Conservation (phyloP, 1,284 basidiomycete species). For the Moniliella sp. region DNA sequence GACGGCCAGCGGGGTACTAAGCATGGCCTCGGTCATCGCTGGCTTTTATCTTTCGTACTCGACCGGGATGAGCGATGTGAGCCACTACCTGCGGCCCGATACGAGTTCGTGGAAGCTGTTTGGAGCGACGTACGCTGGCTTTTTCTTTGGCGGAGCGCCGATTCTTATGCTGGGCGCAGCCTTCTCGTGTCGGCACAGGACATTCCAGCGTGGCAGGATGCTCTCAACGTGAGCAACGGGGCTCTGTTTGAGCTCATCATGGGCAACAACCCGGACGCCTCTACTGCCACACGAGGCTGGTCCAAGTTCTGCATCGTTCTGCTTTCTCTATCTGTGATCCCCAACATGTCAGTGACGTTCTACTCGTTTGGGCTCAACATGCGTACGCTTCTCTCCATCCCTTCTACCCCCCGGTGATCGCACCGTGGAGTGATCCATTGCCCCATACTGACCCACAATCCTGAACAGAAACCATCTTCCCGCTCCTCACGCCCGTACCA, state of each 20-base stretch:
- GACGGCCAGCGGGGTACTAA: constrained; percentile 38
- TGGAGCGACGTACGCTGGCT: constrained; percentile 26
- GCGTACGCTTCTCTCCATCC: too few relatives aligned
- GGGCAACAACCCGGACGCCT: constrained; percentile 39
- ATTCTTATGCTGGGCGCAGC: constrained; percentile 41
- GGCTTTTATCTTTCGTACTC: too few relatives aligned
- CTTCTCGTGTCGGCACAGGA: constrained; percentile 41
- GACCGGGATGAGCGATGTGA: constrained; percentile 30
- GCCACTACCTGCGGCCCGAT: constrained; percentile 36
- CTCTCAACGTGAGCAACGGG: constrained; percentile 36
- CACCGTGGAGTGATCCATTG: too few relatives aligned
- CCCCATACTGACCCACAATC: too few relatives aligned
- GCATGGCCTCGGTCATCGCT: constrained; percentile 42
- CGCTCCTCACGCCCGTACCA: constrained; percentile 44
- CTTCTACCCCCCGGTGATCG: too few relatives aligned
- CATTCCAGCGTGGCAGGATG: constrained; percentile 38
- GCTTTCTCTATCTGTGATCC: constrained; percentile 50
- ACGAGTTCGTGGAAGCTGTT: constrained; percentile 44
- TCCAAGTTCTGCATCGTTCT: constrained; percentile 68
- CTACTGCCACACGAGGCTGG: constrained; percentile 43
- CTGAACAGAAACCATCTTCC: too few relatives aligned
- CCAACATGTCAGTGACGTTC: constrained; percentile 60
- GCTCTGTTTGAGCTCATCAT: constrained; percentile 58
- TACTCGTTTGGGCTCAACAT: too few relatives aligned
- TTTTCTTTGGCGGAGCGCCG: constrained; percentile 42